Evolutionary conservation across 1,284 basidiomycete species (phyloP), one percentile per base, ranked within the genome.

Genomic region (Cryptococcus depauperatus): DNA sequence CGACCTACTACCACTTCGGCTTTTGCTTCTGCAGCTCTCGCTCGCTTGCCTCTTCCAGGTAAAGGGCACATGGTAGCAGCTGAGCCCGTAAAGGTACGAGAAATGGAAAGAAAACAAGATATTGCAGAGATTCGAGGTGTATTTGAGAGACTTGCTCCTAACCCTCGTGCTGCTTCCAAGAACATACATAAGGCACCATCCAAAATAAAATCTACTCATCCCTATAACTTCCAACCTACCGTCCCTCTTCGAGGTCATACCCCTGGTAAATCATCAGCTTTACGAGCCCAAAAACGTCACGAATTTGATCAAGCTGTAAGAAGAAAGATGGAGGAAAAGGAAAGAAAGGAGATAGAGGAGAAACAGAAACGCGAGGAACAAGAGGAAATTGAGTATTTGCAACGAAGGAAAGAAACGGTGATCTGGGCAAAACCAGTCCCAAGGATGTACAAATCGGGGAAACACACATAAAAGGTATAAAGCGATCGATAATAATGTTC

Each of bases 391-490:
- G 40, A 43, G 25, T 58, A 59, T 37, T 27, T 34, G 42, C 21
- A 44, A 42, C 45, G 41, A 14, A 56, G 64, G 37, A 56, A 52
- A 35, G 55, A 56, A 44, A 59, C 56, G 8, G 54, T 64, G 8
- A 50, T 64, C 18, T 54, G 61, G 41, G 57, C 64, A 1, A 50
- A 56, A 18, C 61, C 59, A 10, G 43, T 67, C 32, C 64, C 64
- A n/a, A 49, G 37, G 10, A 57, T 64, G 57, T 64, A 64, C 37
- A 42, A 32, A 28, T 29, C 41, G 28, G 32, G 34, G 21, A 37
- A 37, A 22, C 19, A 3, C 22, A 9, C 7, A 38, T 38, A 18
- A 11, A 10, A 18, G 35, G 21, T 9, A 21, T 8, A 6, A 22
- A 2, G 18, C 3, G 16, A 37, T 37, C 7, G 16, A 22, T 14